Evolutionary conservation across 225 moss, liverwort and hornwort species (phyloP), one percentile per base, ranked within the genome.

Genomic region (Marchantia polymorpha): DNA sequence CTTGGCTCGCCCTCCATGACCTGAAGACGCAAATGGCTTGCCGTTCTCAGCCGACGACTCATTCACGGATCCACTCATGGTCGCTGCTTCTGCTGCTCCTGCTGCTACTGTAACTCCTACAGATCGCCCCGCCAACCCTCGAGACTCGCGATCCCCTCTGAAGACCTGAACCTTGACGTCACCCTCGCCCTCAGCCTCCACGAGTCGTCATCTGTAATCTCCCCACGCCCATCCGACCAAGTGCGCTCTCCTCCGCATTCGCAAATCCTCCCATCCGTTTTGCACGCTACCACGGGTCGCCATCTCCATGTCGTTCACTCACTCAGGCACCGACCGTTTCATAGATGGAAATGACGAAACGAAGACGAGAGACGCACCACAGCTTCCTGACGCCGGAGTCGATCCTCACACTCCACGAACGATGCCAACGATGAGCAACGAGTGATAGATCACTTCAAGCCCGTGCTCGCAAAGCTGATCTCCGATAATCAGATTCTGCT

Each of bases 1-100:
- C 80, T 93, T 94, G 11, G 90, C 55, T 8, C 86, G 83, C 61
- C 77, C 84, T 12, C 49, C 80, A 29, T 60, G 72, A 26, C 71
- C 60, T 7, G 80, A 65, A 15, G 72, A 69, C 19, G n/a, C 20
- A 3, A 69, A 49, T 17, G 76, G 19, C 64, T 77, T 65, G 48
- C n/a, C 49, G 12, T n/a, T 12, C 60, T 61, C 76, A 56, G 60
- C 47, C n/a, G 19, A 39, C 25, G 20, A 13, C 13, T 60, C 76
- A n/a, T 60, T 29, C 17, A 46, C 9, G 46, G 46, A 46, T 76
- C 46, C 59, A 63, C 39, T 63, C 76, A 76, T 76, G 26, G n/a
- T 54, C 0, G 27, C 23, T n/a, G 7, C 11, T 73, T 15, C 14
- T 73, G 47, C 51, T 25, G 52, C 50, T 52, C 14, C 23, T 23